Base-by-base conservation (phyloP, 495 filamentous ascomycete genomes). In the Endocarpon pusillum region DNA sequence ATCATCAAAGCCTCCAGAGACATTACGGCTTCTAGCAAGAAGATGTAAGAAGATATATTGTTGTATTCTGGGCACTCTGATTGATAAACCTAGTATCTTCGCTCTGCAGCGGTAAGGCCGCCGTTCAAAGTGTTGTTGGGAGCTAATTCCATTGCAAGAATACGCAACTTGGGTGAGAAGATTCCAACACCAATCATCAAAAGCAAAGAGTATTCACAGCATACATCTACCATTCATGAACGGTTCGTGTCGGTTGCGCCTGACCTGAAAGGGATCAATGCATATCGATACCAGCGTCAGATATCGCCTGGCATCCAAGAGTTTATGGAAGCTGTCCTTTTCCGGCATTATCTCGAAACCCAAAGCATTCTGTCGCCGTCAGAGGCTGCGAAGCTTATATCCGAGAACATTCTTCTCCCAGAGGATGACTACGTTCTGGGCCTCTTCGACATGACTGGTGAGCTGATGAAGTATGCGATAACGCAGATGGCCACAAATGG, bases 381-480 rank as follows among this genome's bases (percentile, higher is more conserved):
- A 0, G 68, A 79, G 37, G 71, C 81, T 0, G 46, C 54, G 18
- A 48, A 46, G 0, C 46, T 91, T 3, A 65, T 67, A 0, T 48
- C 46, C 0, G 60, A 59, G 5, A 60, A 94, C 25, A 45, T 54
- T 10, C 50, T 81, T n/a, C 43, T 67, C 15, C 81, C 81, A 3
- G 64, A 71, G 18, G 74, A 86, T 6, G 89, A 97, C 52, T 96
- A 93, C 48, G 44, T 94, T 18, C 77, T 91, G 39, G 89, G 91
- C 3, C 57, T 97, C 5, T 94, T 93, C 43, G 89, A 97, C 53
- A 62, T 94, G 32, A 78, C 79, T 0, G 89, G 89, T 7, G 89
- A 97, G 54, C 66, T 96, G 58, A 97, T 97, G 89, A 67, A 84
- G 19, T 94, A 92, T 54, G 84, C 81, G 0, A 87, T 94, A 21